A percentile compares a stretch with the other conserved stretches of the same genome.
Conservation (phyloP, 1,284 basidiomycete genomes). For the Ganoderma sinense region DNA sequence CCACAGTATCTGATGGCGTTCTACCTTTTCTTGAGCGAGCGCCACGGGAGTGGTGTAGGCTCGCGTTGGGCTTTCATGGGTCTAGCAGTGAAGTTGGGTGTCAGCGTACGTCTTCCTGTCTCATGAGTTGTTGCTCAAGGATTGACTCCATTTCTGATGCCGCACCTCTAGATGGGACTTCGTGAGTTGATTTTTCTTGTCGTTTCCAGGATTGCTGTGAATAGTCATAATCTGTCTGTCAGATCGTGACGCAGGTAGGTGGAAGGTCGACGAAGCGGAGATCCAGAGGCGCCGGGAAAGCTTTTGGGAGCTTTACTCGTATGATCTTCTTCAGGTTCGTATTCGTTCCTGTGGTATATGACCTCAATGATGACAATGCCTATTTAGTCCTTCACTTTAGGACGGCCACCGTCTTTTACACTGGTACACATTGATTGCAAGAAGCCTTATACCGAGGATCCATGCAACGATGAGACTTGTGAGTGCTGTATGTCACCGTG, state of each 20-base stretch:
- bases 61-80: slow-evolving; percentile 83
- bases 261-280: slow-evolving; percentile 67
- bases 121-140: not conserved
- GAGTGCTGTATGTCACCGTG: slow-evolving; percentile 36
- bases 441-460: slow-evolving; percentile 65
- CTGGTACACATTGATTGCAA: slow-evolving; percentile 78
- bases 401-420: slow-evolving; percentile 76
- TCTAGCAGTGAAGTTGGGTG: slow-evolving; percentile 77
- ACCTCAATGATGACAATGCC: slow-evolving; percentile 7
- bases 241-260: slow-evolving; percentile 78
- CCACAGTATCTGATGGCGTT: slow-evolving; percentile 78
- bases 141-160: slow-evolving; percentile 9
- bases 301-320: slow-evolving; percentile 82
- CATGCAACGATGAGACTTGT: slow-evolving; percentile 71
- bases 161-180: slow-evolving; percentile 65
- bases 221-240: slow-evolving; percentile 24
- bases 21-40: slow-evolving; percentile 77
- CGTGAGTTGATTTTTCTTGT: slow-evolving; percentile 54
- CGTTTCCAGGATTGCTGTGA: slow-evolving; percentile 11
- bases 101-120: slow-evolving; percentile 64
- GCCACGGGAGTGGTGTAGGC: slow-evolving; percentile 74
- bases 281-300: slow-evolving; percentile 69
- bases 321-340: slow-evolving; percentile 72
- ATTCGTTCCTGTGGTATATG: not conserved
- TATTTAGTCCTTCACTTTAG: slow-evolving; percentile 71